Conservation (phyloP, 148 eudicot genomes). For the Chenopodium formosanum region DNA sequence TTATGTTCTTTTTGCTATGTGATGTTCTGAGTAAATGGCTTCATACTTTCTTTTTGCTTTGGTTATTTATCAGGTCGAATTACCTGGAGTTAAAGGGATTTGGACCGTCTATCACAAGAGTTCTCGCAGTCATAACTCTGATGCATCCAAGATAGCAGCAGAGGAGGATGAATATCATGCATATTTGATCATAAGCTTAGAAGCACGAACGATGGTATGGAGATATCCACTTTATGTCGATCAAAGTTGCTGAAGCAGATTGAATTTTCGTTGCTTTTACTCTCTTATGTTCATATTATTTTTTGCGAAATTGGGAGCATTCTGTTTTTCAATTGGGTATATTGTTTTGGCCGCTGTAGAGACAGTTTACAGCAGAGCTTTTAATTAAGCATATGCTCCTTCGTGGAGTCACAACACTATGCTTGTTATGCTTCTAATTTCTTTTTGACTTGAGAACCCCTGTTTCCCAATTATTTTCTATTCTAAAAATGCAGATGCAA, state of each 20-base stretch:
- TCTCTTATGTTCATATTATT: background rate
- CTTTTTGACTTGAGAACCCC: background rate
- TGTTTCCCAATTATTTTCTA: background rate
- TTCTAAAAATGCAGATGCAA: background rate
- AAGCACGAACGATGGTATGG: conserved; percentile 90
- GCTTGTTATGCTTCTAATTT: background rate
- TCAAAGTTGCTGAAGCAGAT: conserved; percentile 4
- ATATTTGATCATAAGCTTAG: conserved; percentile 87
- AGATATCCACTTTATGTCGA: conserved; percentile 1
- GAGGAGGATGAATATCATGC: conserved; percentile 99
- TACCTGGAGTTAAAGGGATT: conserved; percentile 89
- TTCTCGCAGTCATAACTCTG: conserved; percentile 66
- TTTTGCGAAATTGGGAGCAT: background rate
- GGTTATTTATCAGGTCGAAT: conserved; percentile 51
- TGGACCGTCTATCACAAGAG: conserved; percentile 99
- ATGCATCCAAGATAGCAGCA: conserved; percentile 58
- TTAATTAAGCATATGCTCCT: background rate
- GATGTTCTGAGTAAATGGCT: background rate
- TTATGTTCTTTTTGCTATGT: background rate
- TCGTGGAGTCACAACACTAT: background rate
- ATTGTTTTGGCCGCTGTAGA: background rate
- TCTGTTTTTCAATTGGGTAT: background rate
- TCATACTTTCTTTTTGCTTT: background rate
- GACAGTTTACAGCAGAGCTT: background rate
- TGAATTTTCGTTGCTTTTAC: background rate